Conservation (phyloP, 768 basidiomycete genomes). For the Mycena leptocephala region DNA sequence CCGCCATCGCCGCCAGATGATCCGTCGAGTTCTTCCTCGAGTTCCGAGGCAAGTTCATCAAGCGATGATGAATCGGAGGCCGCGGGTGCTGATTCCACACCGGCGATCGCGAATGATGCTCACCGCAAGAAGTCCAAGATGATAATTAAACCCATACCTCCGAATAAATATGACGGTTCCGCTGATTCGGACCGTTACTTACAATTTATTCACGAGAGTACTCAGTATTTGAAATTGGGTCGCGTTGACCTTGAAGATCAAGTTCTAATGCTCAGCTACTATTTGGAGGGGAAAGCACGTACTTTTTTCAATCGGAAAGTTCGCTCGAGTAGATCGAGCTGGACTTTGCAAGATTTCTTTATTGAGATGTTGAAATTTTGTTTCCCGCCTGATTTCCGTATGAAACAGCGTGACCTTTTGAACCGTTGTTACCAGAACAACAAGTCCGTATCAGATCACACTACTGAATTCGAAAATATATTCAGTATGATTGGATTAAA, state of each 20-base stretch:
- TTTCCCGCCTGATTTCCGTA: slow-evolving; percentile 49
- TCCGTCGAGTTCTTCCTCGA: no score
- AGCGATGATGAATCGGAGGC: no score
- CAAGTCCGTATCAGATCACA: slow-evolving; percentile 45
- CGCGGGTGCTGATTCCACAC: no score
- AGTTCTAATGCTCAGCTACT: neutral
- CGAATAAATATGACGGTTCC: no score
- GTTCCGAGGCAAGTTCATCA: no score
- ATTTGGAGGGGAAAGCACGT: neutral
- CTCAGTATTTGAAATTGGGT: neutral
- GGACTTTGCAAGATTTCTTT: slow-evolving; percentile 43
- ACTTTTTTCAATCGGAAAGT: neutral
- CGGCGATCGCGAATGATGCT: no score
- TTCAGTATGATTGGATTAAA: slow-evolving; percentile 47
- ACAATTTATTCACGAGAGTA: neutral
- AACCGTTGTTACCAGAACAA: slow-evolving; percentile 39
- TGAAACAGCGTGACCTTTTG: slow-evolving; percentile 44
- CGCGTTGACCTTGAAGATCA: neutral
- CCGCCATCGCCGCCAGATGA: no score
- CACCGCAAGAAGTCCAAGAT: no score
- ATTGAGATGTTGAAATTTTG: slow-evolving; percentile 49
- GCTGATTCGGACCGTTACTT: no score
- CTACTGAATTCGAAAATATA: slow-evolving; percentile 48
- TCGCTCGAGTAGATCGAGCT: no score
- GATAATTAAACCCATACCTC: no score